A percentile compares a stretch with the other conserved stretches of the same genome.
These are phyloP conservation scores for Tolypocladium ovalisporum DNA, from an alignment of 2,329 filamentous ascomycete species.

Conservation along the genomic window DNA sequence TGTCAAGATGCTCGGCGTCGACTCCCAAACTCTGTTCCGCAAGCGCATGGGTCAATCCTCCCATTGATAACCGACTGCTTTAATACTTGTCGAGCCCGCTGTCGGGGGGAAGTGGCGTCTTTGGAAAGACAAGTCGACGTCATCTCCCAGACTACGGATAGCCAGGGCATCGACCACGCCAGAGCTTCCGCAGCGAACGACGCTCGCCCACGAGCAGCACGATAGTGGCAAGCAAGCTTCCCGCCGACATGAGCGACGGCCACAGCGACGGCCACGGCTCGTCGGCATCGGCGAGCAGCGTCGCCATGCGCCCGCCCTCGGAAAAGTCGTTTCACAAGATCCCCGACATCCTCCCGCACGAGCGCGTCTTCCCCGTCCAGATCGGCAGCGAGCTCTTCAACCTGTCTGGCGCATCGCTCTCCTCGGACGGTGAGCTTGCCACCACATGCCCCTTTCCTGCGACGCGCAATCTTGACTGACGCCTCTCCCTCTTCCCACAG, in stretches of 20 bases:
- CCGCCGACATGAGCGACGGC: slow-evolving; percentile 14
- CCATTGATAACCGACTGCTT: background rate
- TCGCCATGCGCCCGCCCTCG: slow-evolving; percentile 8
- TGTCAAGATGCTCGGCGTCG: background rate
- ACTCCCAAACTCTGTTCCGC: background rate
- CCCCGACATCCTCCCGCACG: slow-evolving; percentile 51
- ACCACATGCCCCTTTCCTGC: background rate
- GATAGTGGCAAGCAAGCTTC: no score
- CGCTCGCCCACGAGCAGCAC: background rate
- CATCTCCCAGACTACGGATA: no score
- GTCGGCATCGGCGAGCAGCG: slow-evolving; percentile 7
- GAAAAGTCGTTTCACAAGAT: slow-evolving; percentile 33
- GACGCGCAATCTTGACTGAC: slow-evolving; percentile 3
- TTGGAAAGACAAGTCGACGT: no score
- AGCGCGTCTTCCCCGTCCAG: slow-evolving; percentile 65
- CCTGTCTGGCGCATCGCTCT: slow-evolving; percentile 61
- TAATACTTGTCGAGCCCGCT: background rate
- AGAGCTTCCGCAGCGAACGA: background rate
- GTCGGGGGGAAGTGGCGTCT: background rate
- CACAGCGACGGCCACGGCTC: slow-evolving; percentile 13
- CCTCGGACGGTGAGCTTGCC: slow-evolving; percentile 60
- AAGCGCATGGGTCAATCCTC: background rate
- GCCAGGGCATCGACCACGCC: background rate
- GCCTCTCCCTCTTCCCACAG: slow-evolving; percentile 32
- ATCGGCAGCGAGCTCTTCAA: slow-evolving; percentile 64